A percentile compares a stretch with the other conserved stretches of the same genome.
Evolutionary conservation across 768 basidiomycete species (phyloP).

Genomic region (Terana coerulea): DNA sequence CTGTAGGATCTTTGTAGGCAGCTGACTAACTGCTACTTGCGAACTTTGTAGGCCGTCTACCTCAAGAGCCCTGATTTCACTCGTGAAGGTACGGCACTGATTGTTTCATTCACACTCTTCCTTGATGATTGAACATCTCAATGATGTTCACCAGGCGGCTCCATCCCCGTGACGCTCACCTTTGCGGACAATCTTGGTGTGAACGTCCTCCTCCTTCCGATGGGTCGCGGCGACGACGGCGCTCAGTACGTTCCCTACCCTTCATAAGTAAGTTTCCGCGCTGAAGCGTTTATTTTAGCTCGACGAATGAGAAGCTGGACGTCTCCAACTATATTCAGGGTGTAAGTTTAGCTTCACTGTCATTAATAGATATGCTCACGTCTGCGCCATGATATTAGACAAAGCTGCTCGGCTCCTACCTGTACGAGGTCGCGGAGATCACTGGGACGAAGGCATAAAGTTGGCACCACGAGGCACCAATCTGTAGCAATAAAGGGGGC

Average conservation of each 20-base stretch:
- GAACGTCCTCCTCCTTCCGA: constrained; percentile 86
- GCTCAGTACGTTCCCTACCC: constrained; percentile 63
- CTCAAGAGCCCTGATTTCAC: constrained; percentile 75
- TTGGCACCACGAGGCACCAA: not conserved
- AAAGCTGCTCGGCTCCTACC: constrained; percentile 75
- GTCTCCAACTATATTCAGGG: constrained; percentile 84
- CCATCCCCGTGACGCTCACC: constrained; percentile 90
- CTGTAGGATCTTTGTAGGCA: no score
- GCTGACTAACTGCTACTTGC: not conserved
- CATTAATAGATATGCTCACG: not conserved
- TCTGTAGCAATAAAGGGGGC: constrained; percentile 1
- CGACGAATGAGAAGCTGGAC: constrained; percentile 95
- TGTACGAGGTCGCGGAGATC: constrained; percentile 58
- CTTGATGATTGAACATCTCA: not conserved
- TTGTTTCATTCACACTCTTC: not conserved
- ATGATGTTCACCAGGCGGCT: constrained; percentile 48
- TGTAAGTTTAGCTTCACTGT: constrained; percentile 38
- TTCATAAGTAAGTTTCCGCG: not conserved
- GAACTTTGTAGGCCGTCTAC: constrained; percentile 45
- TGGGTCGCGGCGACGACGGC: constrained; percentile 94
- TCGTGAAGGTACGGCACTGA: constrained; percentile 64
- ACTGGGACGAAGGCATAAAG: constrained; percentile 14
- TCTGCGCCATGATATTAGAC: constrained; percentile 36
- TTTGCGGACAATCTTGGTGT: constrained; percentile 86
- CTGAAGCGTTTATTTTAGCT: constrained; percentile 39